phyloP scores from a whole-genome alignment of 129 eudicot genomes.

The Artemisia annua region DNA sequence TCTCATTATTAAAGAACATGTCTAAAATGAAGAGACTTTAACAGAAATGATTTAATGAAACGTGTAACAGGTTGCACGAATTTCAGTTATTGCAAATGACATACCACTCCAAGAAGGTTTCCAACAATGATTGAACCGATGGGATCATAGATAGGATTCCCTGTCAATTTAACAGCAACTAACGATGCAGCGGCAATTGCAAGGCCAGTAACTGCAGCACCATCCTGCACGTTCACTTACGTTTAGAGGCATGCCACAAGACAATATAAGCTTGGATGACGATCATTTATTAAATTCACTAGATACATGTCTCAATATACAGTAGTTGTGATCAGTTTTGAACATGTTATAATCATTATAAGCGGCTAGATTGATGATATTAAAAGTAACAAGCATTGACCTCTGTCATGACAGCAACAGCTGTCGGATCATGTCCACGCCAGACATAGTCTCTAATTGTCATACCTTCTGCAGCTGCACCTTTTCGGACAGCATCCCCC shows the following conservation, averaged over 20 bases:
- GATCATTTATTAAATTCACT: background rate
- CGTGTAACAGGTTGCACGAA: background rate
- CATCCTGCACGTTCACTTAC: slow-evolving; percentile 59
- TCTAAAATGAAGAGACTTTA: background rate
- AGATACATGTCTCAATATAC: background rate
- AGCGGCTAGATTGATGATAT: slow-evolving; percentile 8
- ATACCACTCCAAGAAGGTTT: slow-evolving; percentile 95
- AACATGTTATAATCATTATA: slow-evolving; percentile 5
- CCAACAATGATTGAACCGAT: slow-evolving; percentile 96
- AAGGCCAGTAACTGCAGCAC: slow-evolving; percentile 98
- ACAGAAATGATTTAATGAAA: slow-evolving; percentile 1
- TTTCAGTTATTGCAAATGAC: slow-evolving; percentile 16
- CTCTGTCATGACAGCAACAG: slow-evolving; percentile 99
- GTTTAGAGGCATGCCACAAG: slow-evolving; percentile 17
- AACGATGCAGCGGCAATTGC: slow-evolving; percentile 85
- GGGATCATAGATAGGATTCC: slow-evolving; percentile 94
- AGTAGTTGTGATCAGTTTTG: slow-evolving; percentile 11
- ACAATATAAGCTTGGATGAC: slow-evolving; percentile 10
- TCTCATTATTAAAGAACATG: background rate
- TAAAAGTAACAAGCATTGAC: slow-evolving; percentile 40
- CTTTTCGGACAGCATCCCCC: slow-evolving; percentile 88
- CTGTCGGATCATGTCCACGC: slow-evolving; percentile 99
- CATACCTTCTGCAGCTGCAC: slow-evolving; percentile 99
- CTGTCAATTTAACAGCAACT: slow-evolving; percentile 84
- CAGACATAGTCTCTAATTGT: slow-evolving; percentile 83